Evolutionary conservation across 2,329 filamentous ascomycete genomes (phyloP).

Genomic region (Paracoccidioides lutzii): DNA sequence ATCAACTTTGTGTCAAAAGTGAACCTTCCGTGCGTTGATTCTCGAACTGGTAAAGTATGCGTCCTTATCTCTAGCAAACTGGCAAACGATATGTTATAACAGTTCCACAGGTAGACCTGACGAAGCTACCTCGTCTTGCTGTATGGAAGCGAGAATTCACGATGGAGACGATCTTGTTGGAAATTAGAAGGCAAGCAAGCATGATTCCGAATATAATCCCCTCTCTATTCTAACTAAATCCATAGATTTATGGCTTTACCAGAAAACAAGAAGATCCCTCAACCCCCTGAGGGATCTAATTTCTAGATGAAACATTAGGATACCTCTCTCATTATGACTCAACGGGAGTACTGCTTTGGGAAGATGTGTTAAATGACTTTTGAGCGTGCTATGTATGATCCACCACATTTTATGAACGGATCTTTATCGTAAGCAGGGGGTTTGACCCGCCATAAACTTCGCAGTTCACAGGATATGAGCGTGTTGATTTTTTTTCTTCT

Average conservation of each 20-base stretch:
- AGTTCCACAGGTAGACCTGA: conserved; percentile 57
- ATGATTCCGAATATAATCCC: conserved; percentile 8
- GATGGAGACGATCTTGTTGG: conserved; percentile 86
- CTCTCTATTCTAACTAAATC: conserved; percentile 2
- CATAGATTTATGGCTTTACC: conserved; percentile 85
- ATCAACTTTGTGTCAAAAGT: conserved; percentile 90
- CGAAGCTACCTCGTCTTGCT: conserved; percentile 69
- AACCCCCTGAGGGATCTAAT: conserved; percentile 74
- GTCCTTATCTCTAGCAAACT: neutral
- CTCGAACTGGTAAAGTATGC: conserved; percentile 57
- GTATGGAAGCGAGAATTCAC: conserved; percentile 89
- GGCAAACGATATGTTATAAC: neutral
- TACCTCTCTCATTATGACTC: neutral
- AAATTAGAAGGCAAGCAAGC: conserved; percentile 56
- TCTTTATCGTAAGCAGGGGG: neutral
- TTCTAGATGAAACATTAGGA: conserved; percentile 23
- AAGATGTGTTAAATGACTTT: conserved; percentile 18
- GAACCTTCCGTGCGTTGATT: conserved; percentile 90
- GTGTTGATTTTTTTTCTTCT: neutral
- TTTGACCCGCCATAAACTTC: neutral
- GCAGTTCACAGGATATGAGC: neutral
- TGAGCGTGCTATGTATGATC: neutral
- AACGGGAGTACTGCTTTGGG: neutral
- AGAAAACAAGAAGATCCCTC: conserved; percentile 85
- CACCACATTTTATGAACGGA: neutral